phyloP scores from a whole-genome alignment of 305 asterid species.

The Fraxinus albicans region DNA sequence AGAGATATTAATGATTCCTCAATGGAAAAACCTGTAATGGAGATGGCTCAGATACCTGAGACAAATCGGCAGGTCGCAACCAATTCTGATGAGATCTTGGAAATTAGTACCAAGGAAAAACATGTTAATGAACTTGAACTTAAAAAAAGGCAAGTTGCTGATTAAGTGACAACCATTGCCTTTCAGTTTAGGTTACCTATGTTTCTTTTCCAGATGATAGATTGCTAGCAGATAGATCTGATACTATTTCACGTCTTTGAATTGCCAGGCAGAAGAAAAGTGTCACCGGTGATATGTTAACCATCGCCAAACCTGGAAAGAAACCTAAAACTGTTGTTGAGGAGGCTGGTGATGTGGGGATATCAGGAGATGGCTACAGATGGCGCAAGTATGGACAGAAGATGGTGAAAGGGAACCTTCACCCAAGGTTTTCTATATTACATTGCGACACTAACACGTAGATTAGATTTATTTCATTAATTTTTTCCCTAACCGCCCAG shows the following conservation, averaged over 20 bases:
- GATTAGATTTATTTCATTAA: conserved; percentile 4
- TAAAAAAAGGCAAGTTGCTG: conserved; percentile 55
- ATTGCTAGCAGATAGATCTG: conserved; percentile 12
- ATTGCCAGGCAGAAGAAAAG: conserved; percentile 60
- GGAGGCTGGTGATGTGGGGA: conserved; percentile 80
- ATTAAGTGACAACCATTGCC: conserved; percentile 5
- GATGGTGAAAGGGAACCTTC: conserved; percentile 92
- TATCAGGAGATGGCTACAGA: conserved; percentile 87
- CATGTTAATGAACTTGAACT: conserved; percentile 47
- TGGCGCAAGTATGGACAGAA: conserved; percentile 96
- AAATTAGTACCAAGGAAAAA: conserved; percentile 46
- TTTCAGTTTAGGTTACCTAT: conserved; percentile 9
- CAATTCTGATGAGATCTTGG: conserved; percentile 54
- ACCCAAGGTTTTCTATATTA: conserved; percentile 58
- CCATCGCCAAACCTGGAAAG: conserved; percentile 60
- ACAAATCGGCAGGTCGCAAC: conserved; percentile 43
- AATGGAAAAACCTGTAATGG: conserved; percentile 37
- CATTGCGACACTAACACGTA: conserved; percentile 8
- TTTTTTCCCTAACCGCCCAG: conserved; percentile 6
- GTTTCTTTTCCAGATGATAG: conserved; percentile 12
- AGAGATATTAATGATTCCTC: conserved; percentile 36
- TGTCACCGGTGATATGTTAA: conserved; percentile 36
- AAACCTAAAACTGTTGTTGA: conserved; percentile 75
- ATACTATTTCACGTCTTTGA: conserved; percentile 19
- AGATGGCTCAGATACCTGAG: conserved; percentile 33